Evolutionary conservation across 208 protist species (phyloP).

Genomic region (Leishmania martiniquensis): DNA sequence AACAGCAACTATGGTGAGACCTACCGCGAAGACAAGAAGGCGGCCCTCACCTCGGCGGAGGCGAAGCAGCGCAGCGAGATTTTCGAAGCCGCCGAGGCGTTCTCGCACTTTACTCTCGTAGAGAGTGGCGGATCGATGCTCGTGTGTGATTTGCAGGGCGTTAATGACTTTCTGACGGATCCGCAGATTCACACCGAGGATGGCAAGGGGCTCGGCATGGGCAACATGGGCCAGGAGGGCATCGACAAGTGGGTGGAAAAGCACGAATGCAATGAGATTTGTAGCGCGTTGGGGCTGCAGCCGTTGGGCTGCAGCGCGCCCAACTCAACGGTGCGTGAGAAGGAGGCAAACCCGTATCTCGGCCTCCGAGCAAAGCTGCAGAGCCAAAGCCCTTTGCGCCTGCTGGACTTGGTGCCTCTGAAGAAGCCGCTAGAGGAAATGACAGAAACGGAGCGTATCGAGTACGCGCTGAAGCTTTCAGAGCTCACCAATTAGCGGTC

Average conservation of each 20-base stretch:
- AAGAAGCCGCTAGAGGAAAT: conserved; percentile 78
- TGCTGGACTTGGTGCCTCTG: conserved; percentile 58
- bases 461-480: conserved; percentile 68
- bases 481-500: conserved; percentile 42
- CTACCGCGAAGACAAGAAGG: conserved; percentile 71
- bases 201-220: conserved; percentile 80
- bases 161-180: conserved; percentile 83
- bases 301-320: conserved; percentile 34
- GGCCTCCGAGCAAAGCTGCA: conserved; percentile 54
- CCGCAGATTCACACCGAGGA: conserved; percentile 87
- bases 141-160: conserved; percentile 84
- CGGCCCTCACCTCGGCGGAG: conserved; percentile 41
- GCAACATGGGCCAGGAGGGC: conserved; percentile 83
- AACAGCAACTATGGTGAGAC: conserved; percentile 89
- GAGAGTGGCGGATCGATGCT: conserved; percentile 76
- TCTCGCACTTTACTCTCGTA: conserved; percentile 83
- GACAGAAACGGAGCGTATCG: conserved; percentile 71
- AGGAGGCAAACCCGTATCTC: conserved; percentile 35
- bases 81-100: conserved; percentile 86
- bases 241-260: conserved; percentile 81
- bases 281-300: conserved; percentile 59
- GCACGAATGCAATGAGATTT: conserved; percentile 80
- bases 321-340: not conserved
- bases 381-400: conserved; percentile 44
- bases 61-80: conserved; percentile 49